Conservation (phyloP, 257 asterid species). For the Ilex aquifolium region DNA sequence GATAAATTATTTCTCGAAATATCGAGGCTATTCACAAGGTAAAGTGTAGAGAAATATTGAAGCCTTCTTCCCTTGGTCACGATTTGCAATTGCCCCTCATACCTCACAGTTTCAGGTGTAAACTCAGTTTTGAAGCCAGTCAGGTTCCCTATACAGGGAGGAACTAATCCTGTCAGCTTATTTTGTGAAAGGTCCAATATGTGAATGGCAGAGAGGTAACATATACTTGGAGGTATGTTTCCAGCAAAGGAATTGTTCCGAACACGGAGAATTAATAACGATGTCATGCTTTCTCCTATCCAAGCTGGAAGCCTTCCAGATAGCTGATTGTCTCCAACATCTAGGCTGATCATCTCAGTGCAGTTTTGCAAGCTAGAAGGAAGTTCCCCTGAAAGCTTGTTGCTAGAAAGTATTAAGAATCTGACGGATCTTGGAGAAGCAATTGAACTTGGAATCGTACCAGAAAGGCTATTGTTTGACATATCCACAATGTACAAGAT, state of each 20-base stretch:
- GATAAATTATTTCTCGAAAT: too few species aligned
- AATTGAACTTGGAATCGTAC: conserved; percentile 25
- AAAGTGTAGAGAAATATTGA: too few species aligned
- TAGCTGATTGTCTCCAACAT: conserved; percentile 29
- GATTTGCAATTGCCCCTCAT: too few species aligned
- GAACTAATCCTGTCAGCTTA: too few species aligned
- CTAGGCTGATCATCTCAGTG: conserved; percentile 15
- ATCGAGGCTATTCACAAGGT: too few species aligned
- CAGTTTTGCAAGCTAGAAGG: conserved; percentile 23
- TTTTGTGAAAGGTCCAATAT: too few species aligned
- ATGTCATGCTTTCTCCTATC: conserved; percentile 24
- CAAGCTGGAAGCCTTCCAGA: conserved; percentile 34
- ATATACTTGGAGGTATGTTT: conserved; percentile 10
- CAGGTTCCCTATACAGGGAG: too few species aligned
- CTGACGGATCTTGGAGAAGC: conserved; percentile 14
- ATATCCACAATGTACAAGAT: conserved; percentile 23
- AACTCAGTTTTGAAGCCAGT: too few species aligned
- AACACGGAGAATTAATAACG: conserved; percentile 23
- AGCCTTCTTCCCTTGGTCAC: too few species aligned
- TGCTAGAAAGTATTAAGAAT: conserved; percentile 26
- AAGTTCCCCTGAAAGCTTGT: conserved; percentile 24
- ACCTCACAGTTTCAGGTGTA: too few species aligned
- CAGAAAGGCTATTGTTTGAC: conserved; percentile 26
- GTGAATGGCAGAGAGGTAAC: too few species aligned
- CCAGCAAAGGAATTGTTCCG: conserved; percentile 27